These are phyloP conservation scores for Myriangium duriaei DNA, from an alignment of 2,329 filamentous ascomycete genomes.

Conservation along the genomic window DNA sequence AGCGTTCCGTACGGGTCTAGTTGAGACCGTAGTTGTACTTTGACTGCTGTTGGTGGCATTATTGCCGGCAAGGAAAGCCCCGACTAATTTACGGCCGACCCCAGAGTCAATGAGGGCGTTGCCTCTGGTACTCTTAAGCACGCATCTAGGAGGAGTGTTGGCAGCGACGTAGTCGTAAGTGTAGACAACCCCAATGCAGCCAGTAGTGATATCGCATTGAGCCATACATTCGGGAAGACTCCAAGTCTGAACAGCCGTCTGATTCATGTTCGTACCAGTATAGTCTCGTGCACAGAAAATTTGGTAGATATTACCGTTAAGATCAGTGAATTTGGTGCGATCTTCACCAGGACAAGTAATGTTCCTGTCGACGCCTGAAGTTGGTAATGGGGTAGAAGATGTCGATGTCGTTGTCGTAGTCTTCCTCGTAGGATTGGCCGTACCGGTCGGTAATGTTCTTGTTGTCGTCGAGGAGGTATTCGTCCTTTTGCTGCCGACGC, in stretches of 20 bases:
- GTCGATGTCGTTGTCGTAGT: neutral
- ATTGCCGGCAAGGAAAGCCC: too few relatives aligned
- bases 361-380: neutral
- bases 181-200: constrained; percentile 9
- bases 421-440: neutral
- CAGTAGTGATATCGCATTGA: constrained; percentile 8
- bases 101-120: too few relatives aligned
- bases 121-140: too few relatives aligned
- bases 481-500: neutral
- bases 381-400: neutral
- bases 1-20: too few relatives aligned
- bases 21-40: too few relatives aligned
- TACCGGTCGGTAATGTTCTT: too few relatives aligned
- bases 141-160: too few relatives aligned
- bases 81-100: too few relatives aligned
- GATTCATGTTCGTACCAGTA: constrained; percentile 5
- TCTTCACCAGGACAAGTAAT: constrained; percentile 9
- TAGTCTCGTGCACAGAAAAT: constrained; percentile 8
- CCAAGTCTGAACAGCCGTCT: constrained; percentile 3
- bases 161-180: too few relatives aligned
- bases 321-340: constrained; percentile 5
- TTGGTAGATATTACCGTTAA: constrained; percentile 6
- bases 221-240: constrained; percentile 9
- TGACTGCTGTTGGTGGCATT: too few relatives aligned
- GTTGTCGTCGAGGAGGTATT: neutral